Conservation (phyloP, 257 asterid genomes). For the Plantago elongata region DNA sequence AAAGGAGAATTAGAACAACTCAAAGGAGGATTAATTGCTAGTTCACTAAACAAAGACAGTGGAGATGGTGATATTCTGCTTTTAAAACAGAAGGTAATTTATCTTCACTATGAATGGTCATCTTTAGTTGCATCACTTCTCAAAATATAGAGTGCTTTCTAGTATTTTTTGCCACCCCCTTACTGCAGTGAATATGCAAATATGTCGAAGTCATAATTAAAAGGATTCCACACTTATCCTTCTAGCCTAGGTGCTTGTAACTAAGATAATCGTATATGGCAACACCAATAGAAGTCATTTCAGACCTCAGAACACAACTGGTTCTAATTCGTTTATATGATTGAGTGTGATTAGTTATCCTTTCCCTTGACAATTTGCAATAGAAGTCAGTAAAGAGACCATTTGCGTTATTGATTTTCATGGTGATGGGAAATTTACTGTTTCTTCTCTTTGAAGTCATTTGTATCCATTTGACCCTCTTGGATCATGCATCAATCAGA, state of each 20-base stretch:
- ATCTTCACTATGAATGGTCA: conserved; percentile 1
- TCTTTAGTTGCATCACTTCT: conserved; percentile 14
- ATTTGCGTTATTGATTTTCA: not conserved
- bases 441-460: conserved; percentile 10
- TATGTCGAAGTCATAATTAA: not conserved
- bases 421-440: not conserved
- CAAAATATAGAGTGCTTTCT: not conserved
- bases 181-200: not conserved
- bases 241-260: not conserved
- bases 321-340: not conserved
- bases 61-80: conserved; percentile 74
- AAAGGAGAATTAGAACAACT: conserved; percentile 95
- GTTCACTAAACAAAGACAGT: conserved; percentile 54
- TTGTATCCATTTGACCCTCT: conserved; percentile 2
- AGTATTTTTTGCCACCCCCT: conserved; percentile 2
- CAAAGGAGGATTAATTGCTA: conserved; percentile 76
- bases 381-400: too few relatives aligned
- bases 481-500: conserved; percentile 1
- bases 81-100: conserved; percentile 82
- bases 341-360: not conserved
- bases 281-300: not conserved
- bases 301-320: not conserved
- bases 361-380: not conserved
- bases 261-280: not conserved
- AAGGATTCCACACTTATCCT: not conserved